These are phyloP conservation scores for Smallanthus sonchifolius DNA, from an alignment of 129 eudicot species.

Conservation along the genomic window DNA sequence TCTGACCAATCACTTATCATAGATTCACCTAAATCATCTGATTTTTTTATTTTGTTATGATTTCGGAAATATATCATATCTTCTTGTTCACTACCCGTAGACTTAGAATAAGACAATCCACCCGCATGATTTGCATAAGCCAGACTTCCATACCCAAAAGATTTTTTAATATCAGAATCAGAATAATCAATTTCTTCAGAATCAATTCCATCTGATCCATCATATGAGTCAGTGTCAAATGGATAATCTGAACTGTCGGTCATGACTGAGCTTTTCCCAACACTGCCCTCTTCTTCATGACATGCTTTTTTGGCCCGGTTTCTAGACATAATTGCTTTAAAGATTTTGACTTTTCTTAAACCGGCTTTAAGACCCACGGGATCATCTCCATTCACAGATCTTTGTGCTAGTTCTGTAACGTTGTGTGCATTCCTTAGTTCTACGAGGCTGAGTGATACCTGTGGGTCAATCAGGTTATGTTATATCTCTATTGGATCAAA, in stretches of 20 bases:
- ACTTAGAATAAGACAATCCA: not conserved
- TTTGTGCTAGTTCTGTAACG: constrained; percentile 29
- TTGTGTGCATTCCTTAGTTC: constrained; percentile 35
- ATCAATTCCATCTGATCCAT: constrained; percentile 43
- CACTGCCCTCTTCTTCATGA: constrained; percentile 52
- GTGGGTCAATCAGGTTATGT: constrained; percentile 1
- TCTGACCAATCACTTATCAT: constrained; percentile 20
- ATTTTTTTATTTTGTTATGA: constrained; percentile 15
- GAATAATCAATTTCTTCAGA: constrained; percentile 41
- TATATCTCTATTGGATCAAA: not conserved
- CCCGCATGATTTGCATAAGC: constrained; percentile 57
- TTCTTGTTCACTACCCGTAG: constrained; percentile 25
- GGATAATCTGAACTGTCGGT: constrained; percentile 48
- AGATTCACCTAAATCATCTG: constrained; percentile 19
- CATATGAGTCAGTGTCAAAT: constrained; percentile 53
- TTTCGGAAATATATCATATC: constrained; percentile 40
- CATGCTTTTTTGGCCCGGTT: constrained; percentile 30
- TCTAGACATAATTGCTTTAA: constrained; percentile 36
- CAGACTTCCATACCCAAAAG: constrained; percentile 48
- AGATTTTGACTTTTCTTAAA: constrained; percentile 44
- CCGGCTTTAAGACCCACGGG: constrained; percentile 31
- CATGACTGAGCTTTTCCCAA: constrained; percentile 45
- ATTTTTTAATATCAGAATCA: constrained; percentile 31
- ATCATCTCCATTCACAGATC: constrained; percentile 33
- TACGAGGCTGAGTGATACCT: constrained; percentile 53